These are phyloP conservation scores for Cylindrotheca fusiformis DNA, from an alignment of 108 stramenopile species.

Conservation along the genomic window DNA sequence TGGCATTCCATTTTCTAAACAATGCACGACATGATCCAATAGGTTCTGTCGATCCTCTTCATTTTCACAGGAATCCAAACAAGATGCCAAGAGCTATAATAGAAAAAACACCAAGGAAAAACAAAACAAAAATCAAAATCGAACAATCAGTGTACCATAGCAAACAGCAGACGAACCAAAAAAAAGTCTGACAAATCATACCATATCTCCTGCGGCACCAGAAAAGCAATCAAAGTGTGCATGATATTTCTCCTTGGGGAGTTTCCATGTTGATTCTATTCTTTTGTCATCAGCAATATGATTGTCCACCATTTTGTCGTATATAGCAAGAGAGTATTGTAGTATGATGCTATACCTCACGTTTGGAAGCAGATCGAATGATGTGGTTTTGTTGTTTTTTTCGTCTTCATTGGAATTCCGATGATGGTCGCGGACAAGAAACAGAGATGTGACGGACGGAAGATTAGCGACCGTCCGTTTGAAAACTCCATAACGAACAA, in stretches of 20 bases:
- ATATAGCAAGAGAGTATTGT: too few relatives aligned
- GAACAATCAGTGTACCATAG: neutral
- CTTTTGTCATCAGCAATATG: too few relatives aligned
- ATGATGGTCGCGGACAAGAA: too few relatives aligned
- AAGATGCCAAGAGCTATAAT: neutral
- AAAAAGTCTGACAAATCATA: slow-evolving; percentile 63
- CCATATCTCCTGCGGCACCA: slow-evolving; percentile 87
- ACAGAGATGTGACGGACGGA: too few relatives aligned
- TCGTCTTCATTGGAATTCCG: too few relatives aligned
- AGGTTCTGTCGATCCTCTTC: slow-evolving; percentile 6
- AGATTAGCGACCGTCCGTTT: too few relatives aligned
- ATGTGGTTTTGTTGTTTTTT: too few relatives aligned
- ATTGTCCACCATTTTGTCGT: too few relatives aligned
- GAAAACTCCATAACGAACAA: too few relatives aligned
- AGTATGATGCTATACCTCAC: too few relatives aligned
- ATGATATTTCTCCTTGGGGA: slow-evolving; percentile 22
- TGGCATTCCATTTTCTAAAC: slow-evolving; percentile 55
- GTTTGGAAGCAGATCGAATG: too few relatives aligned
- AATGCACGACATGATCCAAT: slow-evolving; percentile 31
- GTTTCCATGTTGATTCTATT: slow-evolving; percentile 12
- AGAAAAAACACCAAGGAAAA: neutral
- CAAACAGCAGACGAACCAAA: slow-evolving; percentile 55
- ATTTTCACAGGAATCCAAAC: neutral
- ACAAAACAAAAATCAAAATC: neutral
- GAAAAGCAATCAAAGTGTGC: slow-evolving; percentile 85